These are phyloP conservation scores for Rosa multiflora DNA, from an alignment of 306 rosid species.

Conservation along the genomic window DNA sequence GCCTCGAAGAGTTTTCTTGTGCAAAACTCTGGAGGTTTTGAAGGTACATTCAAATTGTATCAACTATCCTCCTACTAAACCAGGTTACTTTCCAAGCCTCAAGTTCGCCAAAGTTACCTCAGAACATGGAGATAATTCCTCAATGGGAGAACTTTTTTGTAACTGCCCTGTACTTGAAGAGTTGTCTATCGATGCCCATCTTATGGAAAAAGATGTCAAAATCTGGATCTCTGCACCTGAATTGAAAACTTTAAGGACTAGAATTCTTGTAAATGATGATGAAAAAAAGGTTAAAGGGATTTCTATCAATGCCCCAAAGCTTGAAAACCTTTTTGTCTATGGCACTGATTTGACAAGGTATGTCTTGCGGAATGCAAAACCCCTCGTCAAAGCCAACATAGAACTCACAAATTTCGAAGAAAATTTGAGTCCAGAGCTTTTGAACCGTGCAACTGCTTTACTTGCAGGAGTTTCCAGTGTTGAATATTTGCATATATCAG, in stretches of 20 bases:
- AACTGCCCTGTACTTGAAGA: not conserved
- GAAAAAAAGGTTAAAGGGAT: not conserved
- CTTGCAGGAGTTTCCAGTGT: not conserved
- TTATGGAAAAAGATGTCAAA: not conserved
- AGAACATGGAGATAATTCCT: not conserved
- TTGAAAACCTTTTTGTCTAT: not conserved
- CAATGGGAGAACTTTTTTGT: not conserved
- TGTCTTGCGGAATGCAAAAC: not conserved
- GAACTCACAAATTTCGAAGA: rapidly evolving
- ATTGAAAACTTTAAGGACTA: not conserved
- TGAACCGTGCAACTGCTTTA: not conserved
- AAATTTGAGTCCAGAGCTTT: not conserved
- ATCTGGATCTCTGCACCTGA: not conserved
- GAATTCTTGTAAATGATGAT: not conserved
- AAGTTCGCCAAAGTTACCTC: not conserved
- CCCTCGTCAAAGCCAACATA: not conserved
- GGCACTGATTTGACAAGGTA: not conserved
- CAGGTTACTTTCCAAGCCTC: not conserved
- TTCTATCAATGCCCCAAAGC: not conserved
- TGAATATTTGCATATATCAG: not conserved
- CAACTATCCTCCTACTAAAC: not conserved
- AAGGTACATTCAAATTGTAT: not conserved
- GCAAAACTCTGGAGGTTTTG: not conserved
- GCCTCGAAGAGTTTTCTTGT: not conserved
- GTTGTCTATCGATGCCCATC: not conserved